A percentile compares a stretch with the other conserved stretches of the same genome.
Evolutionary conservation across 116 monocot genomes (phyloP).

Genomic region (Iris pallida): DNA sequence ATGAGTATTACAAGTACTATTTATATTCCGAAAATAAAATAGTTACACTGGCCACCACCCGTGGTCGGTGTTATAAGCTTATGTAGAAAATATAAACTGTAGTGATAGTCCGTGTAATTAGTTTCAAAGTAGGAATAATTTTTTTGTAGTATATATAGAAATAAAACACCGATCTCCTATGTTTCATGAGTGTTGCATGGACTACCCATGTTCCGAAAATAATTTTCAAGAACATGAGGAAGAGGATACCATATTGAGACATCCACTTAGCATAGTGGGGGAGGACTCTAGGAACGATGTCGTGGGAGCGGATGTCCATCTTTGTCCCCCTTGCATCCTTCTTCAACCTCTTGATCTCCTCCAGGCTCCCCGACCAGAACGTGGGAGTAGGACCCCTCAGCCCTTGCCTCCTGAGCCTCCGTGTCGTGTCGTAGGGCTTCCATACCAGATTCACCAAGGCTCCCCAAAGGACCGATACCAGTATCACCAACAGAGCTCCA

Average conservation of each 20-base stretch:
- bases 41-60: too few relatives aligned
- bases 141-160: too few relatives aligned
- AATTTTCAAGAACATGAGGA: not conserved
- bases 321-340: constrained; percentile 1
- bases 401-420: constrained; percentile 28
- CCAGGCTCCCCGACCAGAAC: constrained; percentile 19
- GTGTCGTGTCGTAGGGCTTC: constrained; percentile 25
- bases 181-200: too few relatives aligned
- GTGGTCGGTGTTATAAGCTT: too few relatives aligned
- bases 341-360: constrained; percentile 32
- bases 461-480: constrained; percentile 19
- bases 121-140: too few relatives aligned
- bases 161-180: too few relatives aligned
- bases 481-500: constrained; percentile 5
- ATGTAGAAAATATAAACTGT: too few relatives aligned
- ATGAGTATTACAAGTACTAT: too few relatives aligned
- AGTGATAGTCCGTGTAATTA: too few relatives aligned
- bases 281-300: constrained; percentile 21
- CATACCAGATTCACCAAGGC: constrained; percentile 8
- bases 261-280: constrained; percentile 39
- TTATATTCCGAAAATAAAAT: too few relatives aligned
- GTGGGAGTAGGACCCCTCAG: constrained; percentile 25
- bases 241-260: constrained; percentile 20
- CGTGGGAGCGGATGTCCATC: constrained; percentile 32
- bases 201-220: too few relatives aligned